Evolutionary conservation across 2,329 filamentous ascomycete species (phyloP).

Genomic region (Amesomyces nigricolor): DNA sequence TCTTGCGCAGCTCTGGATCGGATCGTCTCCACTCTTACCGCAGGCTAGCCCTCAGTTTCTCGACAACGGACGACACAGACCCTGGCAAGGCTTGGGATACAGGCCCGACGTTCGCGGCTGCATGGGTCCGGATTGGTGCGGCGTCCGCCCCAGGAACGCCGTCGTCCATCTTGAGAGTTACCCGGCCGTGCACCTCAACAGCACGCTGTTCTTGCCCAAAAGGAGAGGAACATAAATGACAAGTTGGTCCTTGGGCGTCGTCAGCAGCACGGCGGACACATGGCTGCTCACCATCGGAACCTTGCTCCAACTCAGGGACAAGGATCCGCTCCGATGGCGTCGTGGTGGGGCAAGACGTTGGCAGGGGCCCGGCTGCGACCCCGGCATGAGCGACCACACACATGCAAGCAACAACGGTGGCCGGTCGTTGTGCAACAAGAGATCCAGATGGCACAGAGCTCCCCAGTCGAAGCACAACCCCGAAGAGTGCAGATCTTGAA

Average conservation of each 20-base stretch:
- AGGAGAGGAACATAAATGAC: conserved; percentile 1
- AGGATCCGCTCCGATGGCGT: conserved; percentile 19
- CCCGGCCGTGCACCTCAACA: neutral
- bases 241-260: neutral
- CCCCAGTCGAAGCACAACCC: conserved; percentile 19
- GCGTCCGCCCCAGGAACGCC: neutral
- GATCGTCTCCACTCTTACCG: conserved; percentile 15
- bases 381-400: conserved; percentile 2
- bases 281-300: conserved; percentile 18
- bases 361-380: conserved; percentile 12
- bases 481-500: neutral
- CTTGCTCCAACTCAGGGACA: conserved; percentile 21
- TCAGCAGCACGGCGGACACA: neutral
- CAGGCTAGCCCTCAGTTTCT: conserved; percentile 14
- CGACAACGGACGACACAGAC: conserved; percentile 13
- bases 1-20: conserved; percentile 14
- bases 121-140: conserved; percentile 4
- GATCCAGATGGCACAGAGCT: conserved; percentile 5
- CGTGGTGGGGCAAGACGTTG: conserved; percentile 16
- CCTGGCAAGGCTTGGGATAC: conserved; percentile 17
- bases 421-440: neutral
- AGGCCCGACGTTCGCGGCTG: conserved; percentile 20
- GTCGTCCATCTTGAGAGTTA: neutral
- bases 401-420: conserved; percentile 7
- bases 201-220: conserved; percentile 3